phyloP scores from a whole-genome alignment of 768 basidiomycete species.

The Hysterangium stoloniferum region DNA sequence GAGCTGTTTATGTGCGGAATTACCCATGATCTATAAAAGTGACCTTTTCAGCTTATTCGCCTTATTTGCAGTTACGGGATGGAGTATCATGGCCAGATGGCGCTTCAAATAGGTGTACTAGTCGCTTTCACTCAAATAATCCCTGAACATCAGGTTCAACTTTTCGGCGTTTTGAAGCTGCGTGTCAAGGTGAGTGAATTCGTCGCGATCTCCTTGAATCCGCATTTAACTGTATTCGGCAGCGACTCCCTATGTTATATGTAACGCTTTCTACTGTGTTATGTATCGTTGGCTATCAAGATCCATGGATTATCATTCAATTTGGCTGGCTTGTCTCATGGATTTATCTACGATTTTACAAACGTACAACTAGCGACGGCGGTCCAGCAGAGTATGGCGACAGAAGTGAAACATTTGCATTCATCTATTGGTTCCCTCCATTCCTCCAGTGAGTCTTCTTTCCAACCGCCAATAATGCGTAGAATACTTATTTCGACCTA shows the following conservation, averaged over 20 bases:
- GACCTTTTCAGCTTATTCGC: constrained; percentile 4
- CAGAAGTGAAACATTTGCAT: constrained; percentile 91
- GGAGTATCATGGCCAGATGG: constrained; percentile 89
- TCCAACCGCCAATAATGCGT: background rate
- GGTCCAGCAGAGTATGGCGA: constrained; percentile 75
- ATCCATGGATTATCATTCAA: constrained; percentile 89
- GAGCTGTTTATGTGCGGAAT: constrained; percentile 67
- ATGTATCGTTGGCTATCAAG: constrained; percentile 77
- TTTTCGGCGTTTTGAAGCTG: constrained; percentile 75
- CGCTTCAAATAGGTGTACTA: constrained; percentile 78
- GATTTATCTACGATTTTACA: constrained; percentile 96
- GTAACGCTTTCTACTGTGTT: constrained; percentile 83
- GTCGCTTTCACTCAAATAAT: constrained; percentile 98
- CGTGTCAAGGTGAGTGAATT: constrained; percentile 72
- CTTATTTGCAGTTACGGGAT: constrained; percentile 63
- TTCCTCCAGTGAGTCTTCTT: constrained; percentile 69
- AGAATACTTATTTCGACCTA: constrained; percentile 24
- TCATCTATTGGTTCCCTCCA: constrained; percentile 95
- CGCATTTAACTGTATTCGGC: constrained; percentile 12
- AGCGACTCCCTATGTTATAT: constrained; percentile 94
- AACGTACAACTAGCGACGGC: constrained; percentile 71
- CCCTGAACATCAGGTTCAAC: constrained; percentile 95
- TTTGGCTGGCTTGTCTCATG: constrained; percentile 99
- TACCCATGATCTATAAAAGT: background rate
- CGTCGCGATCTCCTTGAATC: background rate